Evolutionary conservation across 805 yeast genomes (phyloP), one percentile per base, ranked within the genome.

Genomic region (Metschnikowia arizonensis): DNA sequence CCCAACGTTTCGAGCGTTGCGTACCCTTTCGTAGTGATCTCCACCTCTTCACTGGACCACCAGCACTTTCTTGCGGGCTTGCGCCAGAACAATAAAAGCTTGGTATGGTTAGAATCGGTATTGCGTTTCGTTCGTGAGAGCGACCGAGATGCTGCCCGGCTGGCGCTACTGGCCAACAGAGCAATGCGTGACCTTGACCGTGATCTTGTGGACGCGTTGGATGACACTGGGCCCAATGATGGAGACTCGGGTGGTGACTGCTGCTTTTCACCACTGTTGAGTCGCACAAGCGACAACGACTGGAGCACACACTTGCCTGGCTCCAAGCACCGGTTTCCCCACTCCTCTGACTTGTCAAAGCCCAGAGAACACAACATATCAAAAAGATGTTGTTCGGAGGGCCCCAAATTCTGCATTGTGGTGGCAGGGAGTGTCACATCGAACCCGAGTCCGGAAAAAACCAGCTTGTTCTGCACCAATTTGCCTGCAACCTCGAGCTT

Each of bases 61-160:
- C 99, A 93, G 68, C 99, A 93, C 62, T 93, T 93, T 60, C 98
- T 78, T 2, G 99, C 99, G 1, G 99, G 99, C 61, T 93, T 93
- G 51, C 96, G 78, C 98, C 99, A 93, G 61, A 93, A 93, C 42
- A 93, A 68, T 30, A 93, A 72, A 42, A 93, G 74, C 63, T 93
- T 93, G 4, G 71, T 66, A 37, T 68, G 71, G 53, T 62, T 69
- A 19, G 54, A 64, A 60, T 73, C 79, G 52, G 49, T 66, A 60
- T 47, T 64, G 56, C 53, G 66, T 53, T 50, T 58, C 10, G 80
- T 72, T 48, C 79, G 69, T 4, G 84, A 78, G 28, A 79, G 69
- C 1, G 88, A 81, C 43, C 82, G 65, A 5, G 83, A 71, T 1
- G 79, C 79, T 1, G 79, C 80, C 45, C 83, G 68, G 2, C 78